These are phyloP conservation scores for Larix kaempferi DNA, from an alignment of 75 land plant genomes.

Conservation along the genomic window DNA sequence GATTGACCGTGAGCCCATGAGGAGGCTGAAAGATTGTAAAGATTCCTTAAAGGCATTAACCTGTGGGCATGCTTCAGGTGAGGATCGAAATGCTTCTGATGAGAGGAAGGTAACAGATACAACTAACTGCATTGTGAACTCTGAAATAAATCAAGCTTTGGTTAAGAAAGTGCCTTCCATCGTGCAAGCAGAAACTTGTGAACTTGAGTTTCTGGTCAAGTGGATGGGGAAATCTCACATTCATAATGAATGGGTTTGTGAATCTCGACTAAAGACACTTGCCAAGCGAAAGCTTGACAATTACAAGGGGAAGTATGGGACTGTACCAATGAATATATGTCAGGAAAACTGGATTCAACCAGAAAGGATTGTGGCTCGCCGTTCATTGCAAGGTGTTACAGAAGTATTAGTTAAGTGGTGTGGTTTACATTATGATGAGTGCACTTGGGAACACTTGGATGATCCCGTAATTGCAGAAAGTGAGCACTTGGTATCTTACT, in stretches of 20 bases:
- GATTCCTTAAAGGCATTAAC: neutral
- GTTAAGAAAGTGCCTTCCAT: neutral
- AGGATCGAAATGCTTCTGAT: neutral
- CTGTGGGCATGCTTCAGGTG: slow-evolving; percentile 1
- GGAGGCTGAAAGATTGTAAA: slow-evolving; percentile 8
- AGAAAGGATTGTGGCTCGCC: slow-evolving; percentile 68
- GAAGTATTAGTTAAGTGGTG: slow-evolving; percentile 93
- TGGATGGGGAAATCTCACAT: slow-evolving; percentile 93
- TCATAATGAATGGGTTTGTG: slow-evolving; percentile 88
- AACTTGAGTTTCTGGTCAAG: slow-evolving; percentile 82
- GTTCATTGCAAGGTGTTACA: slow-evolving; percentile 20
- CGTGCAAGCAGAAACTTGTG: slow-evolving; percentile 3
- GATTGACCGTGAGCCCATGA: neutral
- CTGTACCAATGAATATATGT: slow-evolving; percentile 50
- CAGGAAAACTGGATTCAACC: slow-evolving; percentile 85
- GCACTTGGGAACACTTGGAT: slow-evolving; percentile 89
- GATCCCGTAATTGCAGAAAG: slow-evolving; percentile 55
- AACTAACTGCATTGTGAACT: neutral
- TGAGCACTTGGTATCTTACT: slow-evolving; percentile 47
- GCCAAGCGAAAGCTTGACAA: slow-evolving; percentile 93
- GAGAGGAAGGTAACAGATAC: slow-evolving; percentile 10
- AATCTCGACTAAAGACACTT: slow-evolving; percentile 57
- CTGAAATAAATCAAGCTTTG: neutral
- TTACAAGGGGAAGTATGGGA: slow-evolving; percentile 85
- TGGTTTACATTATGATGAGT: slow-evolving; percentile 91